A percentile compares a stretch with the other conserved stretches of the same genome.
Conservation (phyloP, 306 rosid genomes). For the Ormosia semicastrata region DNA sequence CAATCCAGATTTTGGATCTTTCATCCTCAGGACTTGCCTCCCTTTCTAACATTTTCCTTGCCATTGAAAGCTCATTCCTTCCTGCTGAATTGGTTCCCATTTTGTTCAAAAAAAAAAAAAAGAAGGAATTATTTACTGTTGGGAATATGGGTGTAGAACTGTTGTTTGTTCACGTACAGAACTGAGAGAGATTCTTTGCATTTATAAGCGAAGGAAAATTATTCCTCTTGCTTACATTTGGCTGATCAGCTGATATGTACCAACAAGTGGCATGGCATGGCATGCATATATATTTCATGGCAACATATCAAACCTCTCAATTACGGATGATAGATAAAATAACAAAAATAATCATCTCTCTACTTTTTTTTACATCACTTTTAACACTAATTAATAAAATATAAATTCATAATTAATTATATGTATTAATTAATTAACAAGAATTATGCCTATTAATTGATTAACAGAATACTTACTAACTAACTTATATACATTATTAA, state of each 20-base stretch:
- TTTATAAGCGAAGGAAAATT: not conserved
- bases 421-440: too few species aligned
- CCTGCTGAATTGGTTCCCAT: conserved; percentile 31
- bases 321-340: not conserved
- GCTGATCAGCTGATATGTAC: not conserved
- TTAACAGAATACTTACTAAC: too few species aligned
- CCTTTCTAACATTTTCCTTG: conserved; percentile 29
- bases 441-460: too few species aligned
- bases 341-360: too few species aligned
- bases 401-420: too few species aligned
- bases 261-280: conserved; percentile 26
- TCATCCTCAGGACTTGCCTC: conserved; percentile 29
- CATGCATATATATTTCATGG: not conserved
- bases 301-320: not conserved
- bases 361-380: too few species aligned
- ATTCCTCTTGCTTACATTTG: not conserved
- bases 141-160: not conserved
- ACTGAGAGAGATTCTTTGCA: not conserved
- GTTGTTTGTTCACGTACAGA: not conserved
- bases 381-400: too few species aligned
- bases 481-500: too few species aligned
- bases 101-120: not conserved
- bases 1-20: conserved; percentile 22
- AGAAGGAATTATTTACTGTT: not conserved
- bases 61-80: conserved; percentile 18